phyloP scores from a whole-genome alignment of 2,329 filamentous ascomycete genomes.

The Pseudogymnoascus sp. region DNA sequence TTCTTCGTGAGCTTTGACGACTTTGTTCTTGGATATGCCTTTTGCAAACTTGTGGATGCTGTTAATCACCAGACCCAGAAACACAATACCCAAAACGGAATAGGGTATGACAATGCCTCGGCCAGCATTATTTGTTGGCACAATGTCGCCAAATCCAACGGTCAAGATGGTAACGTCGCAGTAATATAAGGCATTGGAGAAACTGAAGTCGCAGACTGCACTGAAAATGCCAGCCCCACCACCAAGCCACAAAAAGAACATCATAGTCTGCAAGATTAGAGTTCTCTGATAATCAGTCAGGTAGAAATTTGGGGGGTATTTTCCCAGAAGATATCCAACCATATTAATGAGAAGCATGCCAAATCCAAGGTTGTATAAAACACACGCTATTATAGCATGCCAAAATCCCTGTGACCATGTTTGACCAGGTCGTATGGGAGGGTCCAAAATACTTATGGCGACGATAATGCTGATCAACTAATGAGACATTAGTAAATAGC shows the following conservation, averaged over 20 bases:
- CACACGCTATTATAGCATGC: slow-evolving; percentile 57
- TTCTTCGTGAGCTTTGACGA: slow-evolving; percentile 51
- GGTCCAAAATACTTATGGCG: slow-evolving; percentile 46
- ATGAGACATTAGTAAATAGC: slow-evolving; percentile 18
- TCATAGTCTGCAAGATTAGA: slow-evolving; percentile 61
- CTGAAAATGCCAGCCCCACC: slow-evolving; percentile 56
- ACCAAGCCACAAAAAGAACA: slow-evolving; percentile 61
- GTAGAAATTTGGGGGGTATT: slow-evolving; percentile 59
- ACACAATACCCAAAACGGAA: slow-evolving; percentile 59
- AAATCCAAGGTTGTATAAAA: slow-evolving; percentile 53
- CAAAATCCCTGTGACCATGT: slow-evolving; percentile 61
- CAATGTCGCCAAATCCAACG: slow-evolving; percentile 54
- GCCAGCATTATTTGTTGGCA: slow-evolving; percentile 41
- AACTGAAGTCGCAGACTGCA: slow-evolving; percentile 47
- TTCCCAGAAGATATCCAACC: slow-evolving; percentile 58
- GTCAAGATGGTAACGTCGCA: slow-evolving; percentile 54
- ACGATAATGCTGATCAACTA: slow-evolving; percentile 50
- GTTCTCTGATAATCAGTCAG: slow-evolving; percentile 60
- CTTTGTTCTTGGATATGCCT: slow-evolving; percentile 52
- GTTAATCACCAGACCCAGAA: slow-evolving; percentile 58
- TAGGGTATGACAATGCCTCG: slow-evolving; percentile 59
- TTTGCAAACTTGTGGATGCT: slow-evolving; percentile 53
- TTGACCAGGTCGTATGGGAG: slow-evolving; percentile 36
- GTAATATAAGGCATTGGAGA: slow-evolving; percentile 52
- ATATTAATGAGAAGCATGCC: slow-evolving; percentile 61